A percentile compares a stretch with the other conserved stretches of the same genome.
Conservation (phyloP, 2,329 filamentous ascomycete genomes). For the Alternaria novae-zelandiae region DNA sequence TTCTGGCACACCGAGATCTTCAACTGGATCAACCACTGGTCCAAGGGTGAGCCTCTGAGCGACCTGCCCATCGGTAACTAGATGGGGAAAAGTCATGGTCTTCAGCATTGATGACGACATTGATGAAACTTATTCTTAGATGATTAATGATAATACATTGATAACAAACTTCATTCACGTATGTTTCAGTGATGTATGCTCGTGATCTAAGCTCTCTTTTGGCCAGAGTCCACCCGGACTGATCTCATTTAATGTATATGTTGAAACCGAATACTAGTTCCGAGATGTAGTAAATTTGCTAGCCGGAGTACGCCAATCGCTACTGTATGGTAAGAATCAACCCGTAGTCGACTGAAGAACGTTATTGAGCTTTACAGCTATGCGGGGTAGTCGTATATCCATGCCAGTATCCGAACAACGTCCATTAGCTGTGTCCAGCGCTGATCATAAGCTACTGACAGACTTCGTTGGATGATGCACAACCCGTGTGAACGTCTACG, state of each 20-base stretch:
- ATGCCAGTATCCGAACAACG: background rate
- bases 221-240: no score
- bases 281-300: background rate
- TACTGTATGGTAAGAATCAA: background rate
- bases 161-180: background rate
- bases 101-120: background rate
- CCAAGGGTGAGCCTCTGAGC: constrained; percentile 40
- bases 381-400: background rate
- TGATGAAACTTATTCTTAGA: constrained; percentile 1
- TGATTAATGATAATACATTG: constrained; percentile 7
- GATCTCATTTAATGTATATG: background rate
- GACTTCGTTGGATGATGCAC: background rate
- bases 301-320: background rate
- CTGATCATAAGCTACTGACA: background rate
- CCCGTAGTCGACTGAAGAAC: background rate
- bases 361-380: background rate
- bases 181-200: background rate
- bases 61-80: constrained; percentile 39
- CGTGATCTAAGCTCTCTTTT: background rate
- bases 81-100: background rate
- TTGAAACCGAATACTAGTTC: background rate
- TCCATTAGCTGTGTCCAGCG: background rate
- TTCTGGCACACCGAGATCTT: constrained; percentile 76
- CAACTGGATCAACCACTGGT: constrained; percentile 50
- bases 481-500: background rate